phyloP scores from a whole-genome alignment of 2,329 filamentous ascomycete species.

The Talaromyces islandicus region DNA sequence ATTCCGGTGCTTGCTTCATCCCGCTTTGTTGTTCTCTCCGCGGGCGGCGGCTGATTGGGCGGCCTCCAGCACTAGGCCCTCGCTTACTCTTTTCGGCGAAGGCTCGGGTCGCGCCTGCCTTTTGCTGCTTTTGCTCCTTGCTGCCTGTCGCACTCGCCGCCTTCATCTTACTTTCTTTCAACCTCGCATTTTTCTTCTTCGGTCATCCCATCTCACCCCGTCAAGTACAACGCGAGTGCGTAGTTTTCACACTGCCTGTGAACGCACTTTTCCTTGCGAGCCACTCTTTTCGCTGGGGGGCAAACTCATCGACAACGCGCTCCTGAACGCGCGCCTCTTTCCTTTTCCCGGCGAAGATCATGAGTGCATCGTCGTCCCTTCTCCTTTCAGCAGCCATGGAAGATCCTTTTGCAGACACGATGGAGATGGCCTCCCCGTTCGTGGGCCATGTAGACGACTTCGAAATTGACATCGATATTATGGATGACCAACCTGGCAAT shows the following conservation, averaged over 20 bases:
- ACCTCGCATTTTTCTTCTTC: background rate
- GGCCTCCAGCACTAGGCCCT: conserved; percentile 28
- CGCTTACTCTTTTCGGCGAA: conserved; percentile 16
- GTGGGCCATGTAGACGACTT: conserved; percentile 45
- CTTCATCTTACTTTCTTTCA: background rate
- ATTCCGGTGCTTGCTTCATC: conserved; percentile 15
- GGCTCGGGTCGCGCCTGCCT: background rate
- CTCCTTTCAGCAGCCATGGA: conserved; percentile 31
- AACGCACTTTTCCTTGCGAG: background rate
- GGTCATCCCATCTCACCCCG: background rate
- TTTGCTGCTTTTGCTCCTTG: conserved; percentile 2
- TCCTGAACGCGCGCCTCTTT: background rate
- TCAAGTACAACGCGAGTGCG: background rate
- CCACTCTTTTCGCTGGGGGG: background rate
- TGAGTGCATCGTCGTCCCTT: conserved; percentile 28
- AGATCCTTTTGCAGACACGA: conserved; percentile 31
- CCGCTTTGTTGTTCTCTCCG: conserved; percentile 31
- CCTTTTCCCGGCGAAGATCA: conserved; percentile 17
- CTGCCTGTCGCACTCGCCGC: background rate
- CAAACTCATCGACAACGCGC: background rate
- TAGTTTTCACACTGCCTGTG: background rate
- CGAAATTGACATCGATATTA: conserved; percentile 55
- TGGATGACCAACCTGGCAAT: conserved; percentile 52
- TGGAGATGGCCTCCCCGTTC: conserved; percentile 38
- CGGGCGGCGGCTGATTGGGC: conserved; percentile 20